Evolutionary conservation across 2,329 filamentous ascomycete species (phyloP), one percentile per base, ranked within the genome.

Genomic region (Colletotrichum musae): DNA sequence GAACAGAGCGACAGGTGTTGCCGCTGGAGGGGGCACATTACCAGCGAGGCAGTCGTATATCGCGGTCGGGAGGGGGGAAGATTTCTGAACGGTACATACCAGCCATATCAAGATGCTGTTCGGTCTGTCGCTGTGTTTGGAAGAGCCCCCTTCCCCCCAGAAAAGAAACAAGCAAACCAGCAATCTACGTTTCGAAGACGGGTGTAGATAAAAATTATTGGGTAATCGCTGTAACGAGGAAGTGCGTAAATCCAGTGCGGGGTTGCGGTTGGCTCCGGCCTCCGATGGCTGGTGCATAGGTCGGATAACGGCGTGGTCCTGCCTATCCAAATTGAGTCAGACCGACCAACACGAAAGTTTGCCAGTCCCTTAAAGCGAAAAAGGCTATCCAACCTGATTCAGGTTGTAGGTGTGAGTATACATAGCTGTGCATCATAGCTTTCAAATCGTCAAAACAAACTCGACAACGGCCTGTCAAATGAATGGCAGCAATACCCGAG

Each of bases 1-100:
- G 63, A 24, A 24, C 21, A 48, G 36, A 57, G 21, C 36, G 58
- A 48, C 59, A 28, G 39, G 43, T 18, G 9, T 41, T 24, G 41
- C 32, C 39, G 12, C 18, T 18, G 5, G 50, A 21, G 6, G 32
- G 48, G 36, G 15, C 10, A 36, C 65, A 68, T 68, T 72, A 72
- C 70, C 64, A 72, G 69, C 52, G 64, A 64, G 43, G 53, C 65
- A 61, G 50, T 24, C 24, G 15, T 39, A 26, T 26, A 26, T n/a
- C 18, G 39, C 16, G 21, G 21, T 50, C 43, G 7, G 7, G n/a
- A 57, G 39, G 28, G 62, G 56, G 54, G 68, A 48, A 50, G 56
- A 67, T 28, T 36, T 58, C 32, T 62, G 61, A 52, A 56, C n/a
- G 15, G 56, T 54, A 71, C 71, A 56, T 72, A 72, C 71, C 71